Evolutionary conservation across 2,329 filamentous ascomycete species (phyloP).

Genomic region (Fusarium sp.): DNA sequence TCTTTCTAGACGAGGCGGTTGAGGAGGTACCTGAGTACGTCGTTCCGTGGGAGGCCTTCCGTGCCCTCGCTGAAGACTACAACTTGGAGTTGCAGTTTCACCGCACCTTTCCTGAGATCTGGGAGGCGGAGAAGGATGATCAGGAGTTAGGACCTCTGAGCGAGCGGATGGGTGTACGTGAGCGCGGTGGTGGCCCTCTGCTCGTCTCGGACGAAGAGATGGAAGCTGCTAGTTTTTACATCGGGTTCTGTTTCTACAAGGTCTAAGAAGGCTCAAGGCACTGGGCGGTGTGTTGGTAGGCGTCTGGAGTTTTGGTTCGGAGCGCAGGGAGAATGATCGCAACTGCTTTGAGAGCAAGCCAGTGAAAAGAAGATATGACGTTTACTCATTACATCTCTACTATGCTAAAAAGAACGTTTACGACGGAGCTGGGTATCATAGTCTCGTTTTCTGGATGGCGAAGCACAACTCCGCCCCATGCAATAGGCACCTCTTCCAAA

Average conservation of each 20-base stretch:
- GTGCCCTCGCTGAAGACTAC: constrained; percentile 95
- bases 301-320: constrained; percentile 10
- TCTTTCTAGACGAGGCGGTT: constrained; percentile 95
- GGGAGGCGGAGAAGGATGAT: constrained; percentile 92
- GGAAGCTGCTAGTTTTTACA: constrained; percentile 92
- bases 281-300: not conserved
- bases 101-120: constrained; percentile 91
- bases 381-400: constrained; percentile 37
- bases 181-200: constrained; percentile 76
- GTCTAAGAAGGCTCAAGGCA: constrained; percentile 66
- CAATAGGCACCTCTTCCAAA: constrained; percentile 7
- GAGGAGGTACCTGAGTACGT: constrained; percentile 98
- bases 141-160: constrained; percentile 85
- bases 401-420: constrained; percentile 24
- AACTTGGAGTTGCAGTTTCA: constrained; percentile 97
- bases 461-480: constrained; percentile 46
- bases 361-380: constrained; percentile 25
- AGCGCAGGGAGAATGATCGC: constrained; percentile 11
- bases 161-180: constrained; percentile 95
- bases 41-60: constrained; percentile 97
- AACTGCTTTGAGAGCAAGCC: constrained; percentile 2
- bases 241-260: constrained; percentile 98
- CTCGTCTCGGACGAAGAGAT: constrained; percentile 88
- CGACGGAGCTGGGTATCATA: constrained; percentile 54
- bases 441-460: constrained; percentile 38